Evolutionary conservation across 805 yeast genomes (phyloP).

Genomic region (Isabelozyma pseudorhagii): DNA sequence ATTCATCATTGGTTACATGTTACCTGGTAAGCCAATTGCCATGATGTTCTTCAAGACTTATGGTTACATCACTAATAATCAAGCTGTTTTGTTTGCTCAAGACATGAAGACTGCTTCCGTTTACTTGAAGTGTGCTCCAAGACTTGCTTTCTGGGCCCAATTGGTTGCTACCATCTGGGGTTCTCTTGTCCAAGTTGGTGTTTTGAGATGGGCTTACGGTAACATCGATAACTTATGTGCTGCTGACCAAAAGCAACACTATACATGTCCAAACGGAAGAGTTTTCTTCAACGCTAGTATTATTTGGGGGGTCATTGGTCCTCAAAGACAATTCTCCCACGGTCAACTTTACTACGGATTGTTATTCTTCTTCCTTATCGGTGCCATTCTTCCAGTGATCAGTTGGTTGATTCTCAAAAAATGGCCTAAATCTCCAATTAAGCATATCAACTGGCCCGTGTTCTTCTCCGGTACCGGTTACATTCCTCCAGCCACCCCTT

Average conservation of each 20-base stretch:
- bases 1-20: constrained; percentile 47
- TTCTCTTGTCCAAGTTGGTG: constrained; percentile 36
- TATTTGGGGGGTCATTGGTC: constrained; percentile 44
- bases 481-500: constrained; percentile 75
- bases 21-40: constrained; percentile 48
- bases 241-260: constrained; percentile 22
- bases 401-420: constrained; percentile 38
- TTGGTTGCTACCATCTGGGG: constrained; percentile 43
- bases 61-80: constrained; percentile 47
- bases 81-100: constrained; percentile 48
- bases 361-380: constrained; percentile 38
- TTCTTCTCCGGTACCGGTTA: constrained; percentile 50
- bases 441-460: constrained; percentile 35
- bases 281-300: constrained; percentile 43
- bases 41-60: constrained; percentile 47
- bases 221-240: constrained; percentile 30
- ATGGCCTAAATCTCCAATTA: constrained; percentile 32
- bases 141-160: constrained; percentile 41
- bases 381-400: constrained; percentile 33
- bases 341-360: constrained; percentile 24
- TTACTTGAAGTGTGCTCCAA: constrained; percentile 41
- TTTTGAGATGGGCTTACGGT: constrained; percentile 42
- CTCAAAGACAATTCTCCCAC: constrained; percentile 16
- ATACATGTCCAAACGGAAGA: constrained; percentile 41
- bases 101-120: constrained; percentile 42